Conservation (phyloP, 2,329 filamentous ascomycete species). For the Rhinocladiella similis region DNA sequence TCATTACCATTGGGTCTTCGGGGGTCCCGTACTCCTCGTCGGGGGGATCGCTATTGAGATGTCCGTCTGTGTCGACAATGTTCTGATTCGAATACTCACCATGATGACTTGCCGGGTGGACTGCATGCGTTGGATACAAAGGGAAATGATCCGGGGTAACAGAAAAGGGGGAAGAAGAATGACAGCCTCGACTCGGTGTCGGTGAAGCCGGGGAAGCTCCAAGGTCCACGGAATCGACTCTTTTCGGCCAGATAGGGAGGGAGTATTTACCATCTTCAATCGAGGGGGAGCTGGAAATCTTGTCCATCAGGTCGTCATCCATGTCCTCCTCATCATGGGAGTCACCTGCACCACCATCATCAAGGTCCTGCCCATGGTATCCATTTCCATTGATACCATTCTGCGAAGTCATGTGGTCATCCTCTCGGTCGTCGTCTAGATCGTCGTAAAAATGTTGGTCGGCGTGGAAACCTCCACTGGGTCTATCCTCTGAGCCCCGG, state of each 20-base stretch:
- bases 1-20: background rate
- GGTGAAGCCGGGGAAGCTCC: conserved; percentile 28
- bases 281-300: conserved; percentile 96
- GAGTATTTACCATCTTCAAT: conserved; percentile 96
- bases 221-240: conserved; percentile 43
- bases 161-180: conserved; percentile 35
- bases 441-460: conserved; percentile 39
- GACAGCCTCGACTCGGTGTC: conserved; percentile 28
- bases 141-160: conserved; percentile 32
- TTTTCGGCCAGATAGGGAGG: conserved; percentile 45
- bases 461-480: conserved; percentile 8
- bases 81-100: conserved; percentile 48
- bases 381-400: conserved; percentile 22
- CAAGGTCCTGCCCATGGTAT: conserved; percentile 31
- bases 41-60: conserved; percentile 3
- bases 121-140: conserved; percentile 34
- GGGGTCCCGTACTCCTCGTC: background rate
- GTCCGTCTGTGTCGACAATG: conserved; percentile 1
- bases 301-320: conserved; percentile 96
- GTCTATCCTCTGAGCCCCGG: conserved; percentile 41
- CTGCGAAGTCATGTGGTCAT: conserved; percentile 33
- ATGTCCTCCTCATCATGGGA: conserved; percentile 70
- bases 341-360: conserved; percentile 59
- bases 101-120: conserved; percentile 39
- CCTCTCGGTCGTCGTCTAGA: conserved; percentile 64